Conservation (phyloP, 2,329 filamentous ascomycete genomes). For the Xenoacremonium recifei region DNA sequence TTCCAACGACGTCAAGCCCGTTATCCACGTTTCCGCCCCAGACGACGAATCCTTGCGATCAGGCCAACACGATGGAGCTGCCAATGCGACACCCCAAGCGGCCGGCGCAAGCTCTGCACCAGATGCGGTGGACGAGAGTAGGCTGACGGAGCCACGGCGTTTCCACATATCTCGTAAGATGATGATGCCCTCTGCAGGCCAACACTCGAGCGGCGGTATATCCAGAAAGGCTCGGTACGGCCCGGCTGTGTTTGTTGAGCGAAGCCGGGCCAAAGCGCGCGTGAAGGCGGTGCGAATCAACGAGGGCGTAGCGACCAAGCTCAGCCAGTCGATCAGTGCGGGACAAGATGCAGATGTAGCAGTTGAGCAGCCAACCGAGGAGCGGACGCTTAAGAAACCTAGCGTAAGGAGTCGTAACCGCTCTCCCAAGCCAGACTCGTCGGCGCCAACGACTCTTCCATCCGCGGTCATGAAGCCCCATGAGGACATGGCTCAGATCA, state of each 20-base stretch:
- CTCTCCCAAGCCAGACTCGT: slow-evolving; percentile 18
- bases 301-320: slow-evolving; percentile 3
- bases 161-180: slow-evolving; percentile 55
- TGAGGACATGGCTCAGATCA: slow-evolving; percentile 48
- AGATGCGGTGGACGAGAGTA: slow-evolving; percentile 7
- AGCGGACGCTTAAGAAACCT: slow-evolving; percentile 34
- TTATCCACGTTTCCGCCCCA: slow-evolving; percentile 49
- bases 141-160: slow-evolving; percentile 41
- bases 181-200: slow-evolving; percentile 30
- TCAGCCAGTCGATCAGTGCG: not conserved
- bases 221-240: slow-evolving; percentile 42
- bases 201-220: slow-evolving; percentile 26
- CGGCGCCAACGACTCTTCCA: slow-evolving; percentile 29
- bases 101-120: slow-evolving; percentile 8
- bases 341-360: slow-evolving; percentile 5
- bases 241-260: slow-evolving; percentile 57
- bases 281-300: slow-evolving; percentile 19
- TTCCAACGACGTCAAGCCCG: slow-evolving; percentile 33
- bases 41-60: slow-evolving; percentile 25
- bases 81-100: slow-evolving; percentile 1
- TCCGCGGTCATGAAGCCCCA: slow-evolving; percentile 32
- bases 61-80: slow-evolving; percentile 9
- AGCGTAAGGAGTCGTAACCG: slow-evolving; percentile 26
- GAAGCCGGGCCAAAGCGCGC: slow-evolving; percentile 39
- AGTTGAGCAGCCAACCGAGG: slow-evolving; percentile 11